Conservation (phyloP, 257 asterid species). For the Solanum lignicaule region DNA sequence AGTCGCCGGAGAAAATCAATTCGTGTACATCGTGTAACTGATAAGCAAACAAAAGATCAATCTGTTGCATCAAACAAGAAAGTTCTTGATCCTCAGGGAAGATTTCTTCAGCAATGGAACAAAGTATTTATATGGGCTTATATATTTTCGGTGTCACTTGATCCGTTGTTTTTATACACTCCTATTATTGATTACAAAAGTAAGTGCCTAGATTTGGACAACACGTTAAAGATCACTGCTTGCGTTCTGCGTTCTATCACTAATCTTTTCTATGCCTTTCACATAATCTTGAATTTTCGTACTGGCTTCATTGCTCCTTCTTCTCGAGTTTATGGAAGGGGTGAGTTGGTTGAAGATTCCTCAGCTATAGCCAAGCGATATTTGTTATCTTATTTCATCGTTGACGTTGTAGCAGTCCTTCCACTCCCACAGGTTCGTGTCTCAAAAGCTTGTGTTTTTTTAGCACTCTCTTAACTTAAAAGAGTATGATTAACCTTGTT, state of each 20-base stretch:
- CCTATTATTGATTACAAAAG: slow-evolving; percentile 25
- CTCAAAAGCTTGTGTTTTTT: too few species aligned
- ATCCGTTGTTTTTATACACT: slow-evolving; percentile 61
- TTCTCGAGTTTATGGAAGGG: slow-evolving; percentile 56
- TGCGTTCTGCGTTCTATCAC: slow-evolving; percentile 44
- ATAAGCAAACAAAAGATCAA: too few species aligned
- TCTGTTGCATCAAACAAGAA: neutral
- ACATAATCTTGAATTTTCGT: slow-evolving; percentile 46
- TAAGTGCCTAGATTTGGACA: slow-evolving; percentile 38
- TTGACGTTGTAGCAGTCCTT: too few species aligned
- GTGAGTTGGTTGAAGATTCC: slow-evolving; percentile 38
- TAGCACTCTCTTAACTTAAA: too few species aligned
- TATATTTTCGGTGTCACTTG: slow-evolving; percentile 35
- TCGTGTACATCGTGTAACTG: too few species aligned
- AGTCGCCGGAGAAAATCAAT: too few species aligned
- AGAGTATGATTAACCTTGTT: too few species aligned
- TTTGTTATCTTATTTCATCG: too few species aligned
- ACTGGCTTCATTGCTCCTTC: slow-evolving; percentile 47
- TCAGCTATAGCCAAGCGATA: neutral
- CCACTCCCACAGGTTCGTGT: too few species aligned
- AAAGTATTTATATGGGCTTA: slow-evolving; percentile 39
- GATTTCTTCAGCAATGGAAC: slow-evolving; percentile 46
- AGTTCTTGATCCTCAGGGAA: slow-evolving; percentile 44
- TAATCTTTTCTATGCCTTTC: slow-evolving; percentile 45
- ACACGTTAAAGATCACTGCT: slow-evolving; percentile 23